Conservation (phyloP, 2,329 filamentous ascomycete species). For the Xylaria sp. region DNA sequence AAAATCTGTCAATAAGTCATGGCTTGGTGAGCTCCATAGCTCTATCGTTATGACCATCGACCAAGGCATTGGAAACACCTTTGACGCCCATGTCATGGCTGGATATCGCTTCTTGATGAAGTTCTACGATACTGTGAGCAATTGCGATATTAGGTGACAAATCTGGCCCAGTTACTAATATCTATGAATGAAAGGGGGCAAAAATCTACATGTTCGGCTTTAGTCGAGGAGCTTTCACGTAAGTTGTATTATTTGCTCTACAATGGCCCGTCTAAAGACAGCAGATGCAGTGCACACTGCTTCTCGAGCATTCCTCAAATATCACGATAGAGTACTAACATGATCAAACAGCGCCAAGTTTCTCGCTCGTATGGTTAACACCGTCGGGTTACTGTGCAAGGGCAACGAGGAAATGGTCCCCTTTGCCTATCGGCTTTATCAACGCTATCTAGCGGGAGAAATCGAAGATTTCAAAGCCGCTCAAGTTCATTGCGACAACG, state of each 20-base stretch:
- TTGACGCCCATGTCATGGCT: slow-evolving; percentile 63
- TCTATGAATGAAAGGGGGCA: slow-evolving; percentile 51
- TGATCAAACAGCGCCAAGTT: slow-evolving; percentile 55
- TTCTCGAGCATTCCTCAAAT: too few species aligned
- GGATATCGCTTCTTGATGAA: slow-evolving; percentile 67
- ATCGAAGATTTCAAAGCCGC: slow-evolving; percentile 49
- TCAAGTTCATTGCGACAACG: slow-evolving; percentile 35
- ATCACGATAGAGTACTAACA: neutral
- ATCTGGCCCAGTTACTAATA: neutral
- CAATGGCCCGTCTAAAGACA: neutral
- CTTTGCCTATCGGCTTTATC: slow-evolving; percentile 60
- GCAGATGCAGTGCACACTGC: neutral
- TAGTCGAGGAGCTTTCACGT: slow-evolving; percentile 62
- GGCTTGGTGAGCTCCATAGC: slow-evolving; percentile 51
- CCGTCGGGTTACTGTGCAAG: slow-evolving; percentile 60
- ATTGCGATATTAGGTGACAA: neutral
- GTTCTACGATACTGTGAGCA: slow-evolving; percentile 57
- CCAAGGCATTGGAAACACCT: slow-evolving; percentile 58
- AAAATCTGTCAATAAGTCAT: slow-evolving; percentile 54
- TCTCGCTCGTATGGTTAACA: slow-evolving; percentile 62
- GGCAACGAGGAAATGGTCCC: slow-evolving; percentile 66
- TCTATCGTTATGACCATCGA: slow-evolving; percentile 56
- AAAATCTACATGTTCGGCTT: slow-evolving; percentile 67
- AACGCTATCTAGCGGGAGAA: slow-evolving; percentile 55
- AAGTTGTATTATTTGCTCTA: slow-evolving; percentile 9